Evolutionary conservation across 2,329 filamentous ascomycete genomes (phyloP).

Genomic region (Cercospora berteroae): DNA sequence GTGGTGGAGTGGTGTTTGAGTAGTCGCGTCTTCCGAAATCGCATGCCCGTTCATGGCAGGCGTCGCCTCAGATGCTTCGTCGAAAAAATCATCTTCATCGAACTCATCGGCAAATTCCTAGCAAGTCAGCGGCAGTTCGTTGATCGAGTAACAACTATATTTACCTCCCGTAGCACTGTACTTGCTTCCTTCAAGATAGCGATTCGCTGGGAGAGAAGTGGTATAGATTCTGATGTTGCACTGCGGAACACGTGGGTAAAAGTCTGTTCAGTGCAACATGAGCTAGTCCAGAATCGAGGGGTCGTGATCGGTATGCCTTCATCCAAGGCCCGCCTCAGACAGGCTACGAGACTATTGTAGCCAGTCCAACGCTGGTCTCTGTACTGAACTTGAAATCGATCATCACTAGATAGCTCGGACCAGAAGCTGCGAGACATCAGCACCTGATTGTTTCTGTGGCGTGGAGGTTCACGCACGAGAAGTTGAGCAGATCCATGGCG

Average conservation of each 20-base stretch:
- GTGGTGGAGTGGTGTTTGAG: background rate
- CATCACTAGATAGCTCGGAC: constrained; percentile 68
- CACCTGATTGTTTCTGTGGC: background rate
- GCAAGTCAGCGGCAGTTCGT: constrained; percentile 12
- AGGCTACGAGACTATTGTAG: constrained; percentile 91
- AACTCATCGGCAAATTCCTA: constrained; percentile 20
- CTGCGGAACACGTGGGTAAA: constrained; percentile 80
- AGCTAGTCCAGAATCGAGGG: constrained; percentile 71
- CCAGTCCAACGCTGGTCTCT: constrained; percentile 81
- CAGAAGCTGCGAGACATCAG: constrained; percentile 64
- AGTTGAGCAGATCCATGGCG: constrained; percentile 94
- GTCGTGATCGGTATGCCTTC: constrained; percentile 90
- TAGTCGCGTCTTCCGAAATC: background rate
- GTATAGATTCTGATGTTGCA: constrained; percentile 80
- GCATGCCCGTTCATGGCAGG: background rate
- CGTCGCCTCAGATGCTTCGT: background rate
- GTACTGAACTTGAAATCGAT: constrained; percentile 82
- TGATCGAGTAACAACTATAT: background rate
- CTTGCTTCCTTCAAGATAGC: constrained; percentile 80
- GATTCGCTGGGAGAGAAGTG: constrained; percentile 74
- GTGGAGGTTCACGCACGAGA: constrained; percentile 50
- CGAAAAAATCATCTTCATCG: constrained; percentile 16
- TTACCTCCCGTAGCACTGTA: constrained; percentile 57
- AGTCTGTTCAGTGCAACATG: constrained; percentile 65
- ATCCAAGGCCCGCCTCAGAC: constrained; percentile 80